Evolutionary conservation across 2,329 filamentous ascomycete species (phyloP), one percentile per base, ranked within the genome.

Genomic region (Metarhizium rileyi): DNA sequence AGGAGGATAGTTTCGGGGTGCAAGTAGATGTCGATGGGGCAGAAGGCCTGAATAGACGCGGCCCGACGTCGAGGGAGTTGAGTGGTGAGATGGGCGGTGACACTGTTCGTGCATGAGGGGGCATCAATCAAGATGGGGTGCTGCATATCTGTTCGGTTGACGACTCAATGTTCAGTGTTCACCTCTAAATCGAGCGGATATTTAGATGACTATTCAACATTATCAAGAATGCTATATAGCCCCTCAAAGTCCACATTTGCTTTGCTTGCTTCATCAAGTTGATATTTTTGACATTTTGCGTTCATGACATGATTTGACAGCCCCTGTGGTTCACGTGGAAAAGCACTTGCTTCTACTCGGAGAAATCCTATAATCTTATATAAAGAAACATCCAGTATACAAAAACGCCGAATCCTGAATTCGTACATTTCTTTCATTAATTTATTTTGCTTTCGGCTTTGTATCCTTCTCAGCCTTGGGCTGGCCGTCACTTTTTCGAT

Each of bases 1-100:
- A 61, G 50, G 38, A 30, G 44, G 30, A 49, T 28, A 47, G 43
- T 18, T 38, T 40, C 26, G 44, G 9, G 27, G 36, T 42, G 40
- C 44, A 48, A n/a, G 18, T 16, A 8, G 27, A 42, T 10, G 3
- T 53, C 22, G 26, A 25, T 4, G 43, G 46, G 30, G 51, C 55
- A 20, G 54, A 55, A 27, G 57, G 54, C 20, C 53, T 59, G 44
- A 57, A 53, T 52, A 61, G 71, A 26, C 67, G 71, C n/a, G 75
- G 74, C 2, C 66, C 72, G 44, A 76, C 75, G 33, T 77, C 74
- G 58, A 63, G 78, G 49, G 76, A 80, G 57, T 57, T 81, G 64
- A 72, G 73, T 57, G 78, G 78, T 46, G 79, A 82, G 70, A 79
- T 82, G 77, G 76, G 77, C 50, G 78, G 78, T 18, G 79, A 82